Conservation (phyloP, 495 filamentous ascomycete genomes). For the Aspergillus sparsus region DNA sequence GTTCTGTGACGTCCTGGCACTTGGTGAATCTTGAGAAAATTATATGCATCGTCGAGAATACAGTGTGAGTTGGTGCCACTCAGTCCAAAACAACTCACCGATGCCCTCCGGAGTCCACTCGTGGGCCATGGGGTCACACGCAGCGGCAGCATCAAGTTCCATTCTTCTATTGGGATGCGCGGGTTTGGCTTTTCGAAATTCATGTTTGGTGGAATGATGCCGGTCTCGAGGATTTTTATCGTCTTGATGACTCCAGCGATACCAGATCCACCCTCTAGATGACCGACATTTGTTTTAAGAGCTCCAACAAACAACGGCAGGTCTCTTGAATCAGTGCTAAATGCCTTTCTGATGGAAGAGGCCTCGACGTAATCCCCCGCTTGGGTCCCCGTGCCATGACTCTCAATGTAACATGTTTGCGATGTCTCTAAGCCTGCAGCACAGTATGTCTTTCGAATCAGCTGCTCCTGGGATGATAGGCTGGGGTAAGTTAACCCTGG, state of each 20-base stretch:
- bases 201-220: conserved; percentile 51
- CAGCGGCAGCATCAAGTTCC: conserved; percentile 14
- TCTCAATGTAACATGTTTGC: conserved; percentile 27
- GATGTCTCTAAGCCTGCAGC: conserved; percentile 32
- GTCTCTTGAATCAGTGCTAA: neutral
- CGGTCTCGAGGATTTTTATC: conserved; percentile 48
- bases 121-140: conserved; percentile 14
- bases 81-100: conserved; percentile 31
- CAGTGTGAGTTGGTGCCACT: conserved; percentile 32
- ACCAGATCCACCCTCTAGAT: conserved; percentile 41
- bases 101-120: conserved; percentile 20
- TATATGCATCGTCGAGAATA: conserved; percentile 15
- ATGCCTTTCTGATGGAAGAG: conserved; percentile 6
- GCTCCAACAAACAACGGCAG: conserved; percentile 34
- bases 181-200: conserved; percentile 51
- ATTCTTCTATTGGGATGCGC: conserved; percentile 16
- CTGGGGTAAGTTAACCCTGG: conserved; percentile 23
- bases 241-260: conserved; percentile 57
- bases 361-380: conserved; percentile 20
- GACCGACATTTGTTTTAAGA: conserved; percentile 48
- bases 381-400: conserved; percentile 45
- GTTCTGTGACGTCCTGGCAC: neutral
- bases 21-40: conserved; percentile 14
- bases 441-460: conserved; percentile 30
- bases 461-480: conserved; percentile 25